Evolutionary conservation across 768 basidiomycete species (phyloP), one percentile per base, ranked within the genome.

Genomic region (Suillus clintonianus): DNA sequence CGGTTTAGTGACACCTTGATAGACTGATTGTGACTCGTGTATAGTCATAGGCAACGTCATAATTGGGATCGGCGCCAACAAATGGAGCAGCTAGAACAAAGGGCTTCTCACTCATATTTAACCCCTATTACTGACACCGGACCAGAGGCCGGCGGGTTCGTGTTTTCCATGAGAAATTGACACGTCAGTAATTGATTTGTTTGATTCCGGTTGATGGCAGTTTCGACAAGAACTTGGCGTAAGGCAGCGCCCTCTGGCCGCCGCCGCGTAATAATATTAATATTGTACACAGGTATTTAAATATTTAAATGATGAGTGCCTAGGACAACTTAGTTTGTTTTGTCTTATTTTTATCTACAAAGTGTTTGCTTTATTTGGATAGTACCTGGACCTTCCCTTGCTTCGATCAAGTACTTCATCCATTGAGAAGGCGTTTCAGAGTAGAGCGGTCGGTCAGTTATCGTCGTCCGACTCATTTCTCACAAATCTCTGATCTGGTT

Each of bases 161-260:
- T 9, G n/a, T 47, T 54, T 54, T 22, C 32, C 54, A 37, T 57
- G 55, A 39, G 55, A 39, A 57, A 57, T 57, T 57, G 55, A 56
- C 55, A 56, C 55, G 55, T 56, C 55, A 56, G n/a, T n/a, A 36
- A 55, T 36, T 55, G 32, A 24, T 36, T 55, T n/a, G n/a, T 22
- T 36, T 50, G 48, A 17, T 50, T 30, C 48, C 27, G 27, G 27
- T 48, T 15, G 47, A 24, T 22, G 43, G 17, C 6, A 15, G 41
- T 15, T 42, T 41, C n/a, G 17, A n/a, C 43, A n/a, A 42, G 41
- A 9, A 45, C 45, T 47, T 47, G 5, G 22, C 27, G 14, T 17
- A 50, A 48, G 22, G n/a, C 11, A 45, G n/a, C n/a, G 43, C n/a
- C n/a, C 11, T 43, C 36, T 37, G 41, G 41, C 41, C 17, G 41